Base-by-base conservation (phyloP, 345 rosid genomes). In the Heritiera littoralis region DNA sequence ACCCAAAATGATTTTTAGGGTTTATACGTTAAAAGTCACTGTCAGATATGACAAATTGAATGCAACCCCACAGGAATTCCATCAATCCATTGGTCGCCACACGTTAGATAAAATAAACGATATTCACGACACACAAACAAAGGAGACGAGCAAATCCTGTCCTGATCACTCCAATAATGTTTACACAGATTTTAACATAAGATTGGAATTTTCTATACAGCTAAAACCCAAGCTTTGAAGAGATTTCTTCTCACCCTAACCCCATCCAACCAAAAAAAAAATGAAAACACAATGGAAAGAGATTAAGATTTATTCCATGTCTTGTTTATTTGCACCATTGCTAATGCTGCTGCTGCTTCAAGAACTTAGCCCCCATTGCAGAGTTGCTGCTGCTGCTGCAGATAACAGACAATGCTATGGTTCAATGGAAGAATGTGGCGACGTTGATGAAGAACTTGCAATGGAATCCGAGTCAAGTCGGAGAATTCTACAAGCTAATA, bases 401-500 rank as follows among this genome's bases (percentile, higher is more conserved):
- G 28, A 72, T 20, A 40, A 15, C 60, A 72, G 74, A 13, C 51
- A 40, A 18, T 66, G 79, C 52, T 40, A 45, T 43, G 79, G 77
- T 45, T 67, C 81, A 1, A 74, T 54, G 72, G 79, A 9, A 14
- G 79, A 80, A 43, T 45, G 63, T 23, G 70, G 65, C 20, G 77
- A 67, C 20, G 49, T 67, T 20, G 80, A 17, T 11, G 81, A 78
- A 17, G 75, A 80, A 61, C 23, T 70, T 15, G 55, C 43, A 45
- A 71, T 79, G 79, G 82, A 76, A 20, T 67, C 76, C 0, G 79
- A 74, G 60, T 59, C 74, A 23, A 61, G 63, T n/a, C 20, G 52
- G 60, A 73, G 83, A 52, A 8, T 77, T 65, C 65, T 74, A 12
- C 38, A 1, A 17, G 77, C 40, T 17, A 83, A 54, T 6, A 38